Evolutionary conservation across 768 basidiomycete species (phyloP).

Genomic region (Podaxis sp.): DNA sequence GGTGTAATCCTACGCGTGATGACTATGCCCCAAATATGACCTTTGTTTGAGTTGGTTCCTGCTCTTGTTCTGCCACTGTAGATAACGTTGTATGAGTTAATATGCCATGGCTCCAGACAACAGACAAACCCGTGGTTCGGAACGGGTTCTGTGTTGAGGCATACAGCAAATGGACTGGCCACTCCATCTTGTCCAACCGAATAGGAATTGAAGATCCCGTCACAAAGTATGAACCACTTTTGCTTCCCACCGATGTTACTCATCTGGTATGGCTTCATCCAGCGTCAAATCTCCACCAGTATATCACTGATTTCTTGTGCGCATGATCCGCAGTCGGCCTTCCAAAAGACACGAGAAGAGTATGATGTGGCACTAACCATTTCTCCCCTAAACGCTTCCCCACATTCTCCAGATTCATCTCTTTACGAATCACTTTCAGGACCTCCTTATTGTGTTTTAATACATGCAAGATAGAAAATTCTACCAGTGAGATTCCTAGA

Average conservation of each 20-base stretch:
- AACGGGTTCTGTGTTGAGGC: slow-evolving; percentile 50
- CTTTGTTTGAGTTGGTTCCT: slow-evolving; percentile 22
- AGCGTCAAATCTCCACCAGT: slow-evolving; percentile 77
- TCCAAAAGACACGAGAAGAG: neutral
- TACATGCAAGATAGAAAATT: slow-evolving; percentile 90
- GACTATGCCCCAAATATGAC: slow-evolving; percentile 33
- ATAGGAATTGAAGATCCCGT: slow-evolving; percentile 10
- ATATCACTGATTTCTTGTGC: slow-evolving; percentile 88
- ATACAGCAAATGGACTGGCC: slow-evolving; percentile 47
- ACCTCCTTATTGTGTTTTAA: slow-evolving; percentile 93
- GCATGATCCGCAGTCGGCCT: neutral
- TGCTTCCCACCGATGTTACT: slow-evolving; percentile 70
- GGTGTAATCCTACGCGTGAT: neutral
- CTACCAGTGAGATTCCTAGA: slow-evolving; percentile 94
- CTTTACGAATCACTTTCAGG: slow-evolving; percentile 89
- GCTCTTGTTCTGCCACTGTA: slow-evolving; percentile 10
- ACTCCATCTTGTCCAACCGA: slow-evolving; percentile 31
- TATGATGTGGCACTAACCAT: slow-evolving; percentile 39
- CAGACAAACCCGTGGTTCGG: slow-evolving; percentile 30
- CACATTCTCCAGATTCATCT: slow-evolving; percentile 88
- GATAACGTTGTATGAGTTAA: neutral
- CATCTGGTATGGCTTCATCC: slow-evolving; percentile 88
- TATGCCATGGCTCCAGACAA: neutral
- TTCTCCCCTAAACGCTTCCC: slow-evolving; percentile 94
- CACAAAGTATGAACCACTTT: slow-evolving; percentile 49